Evolutionary conservation across 2,329 filamentous ascomycete species (phyloP).

Genomic region (Apiospora kogelbergensis): DNA sequence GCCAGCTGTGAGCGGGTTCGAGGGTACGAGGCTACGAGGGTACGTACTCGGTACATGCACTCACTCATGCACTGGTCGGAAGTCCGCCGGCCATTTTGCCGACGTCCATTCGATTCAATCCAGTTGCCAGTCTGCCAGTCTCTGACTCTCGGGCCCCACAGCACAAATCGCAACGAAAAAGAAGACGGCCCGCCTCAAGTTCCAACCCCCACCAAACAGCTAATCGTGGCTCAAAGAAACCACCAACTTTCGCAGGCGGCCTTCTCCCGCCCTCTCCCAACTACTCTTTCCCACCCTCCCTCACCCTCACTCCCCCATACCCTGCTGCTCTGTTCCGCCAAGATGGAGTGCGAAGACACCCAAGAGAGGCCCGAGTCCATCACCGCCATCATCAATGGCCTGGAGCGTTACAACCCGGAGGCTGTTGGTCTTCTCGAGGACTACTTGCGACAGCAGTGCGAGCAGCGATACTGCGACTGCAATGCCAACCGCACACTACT

Average conservation of each 20-base stretch:
- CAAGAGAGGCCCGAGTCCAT: conserved; percentile 91
- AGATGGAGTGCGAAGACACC: conserved; percentile 77
- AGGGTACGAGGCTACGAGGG: too few relatives aligned
- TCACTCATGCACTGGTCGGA: too few relatives aligned
- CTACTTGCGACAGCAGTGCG: conserved; percentile 93
- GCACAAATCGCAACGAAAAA: conserved; percentile 27
- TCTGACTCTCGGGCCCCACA: conserved; percentile 23
- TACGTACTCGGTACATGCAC: too few relatives aligned
- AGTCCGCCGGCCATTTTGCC: background rate
- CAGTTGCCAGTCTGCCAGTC: background rate
- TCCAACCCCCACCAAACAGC: conserved; percentile 25
- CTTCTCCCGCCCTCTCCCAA: conserved; percentile 7
- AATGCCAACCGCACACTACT: conserved; percentile 95
- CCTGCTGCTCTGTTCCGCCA: conserved; percentile 31
- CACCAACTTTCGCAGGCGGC: conserved; percentile 2
- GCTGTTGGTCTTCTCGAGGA: conserved; percentile 91
- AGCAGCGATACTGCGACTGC: conserved; percentile 89
- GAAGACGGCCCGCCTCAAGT: conserved; percentile 8
- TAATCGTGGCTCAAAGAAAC: background rate
- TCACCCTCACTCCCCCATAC: conserved; percentile 24
- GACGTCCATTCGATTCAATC: too few relatives aligned
- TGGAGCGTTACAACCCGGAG: conserved; percentile 98
- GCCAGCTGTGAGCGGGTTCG: too few relatives aligned
- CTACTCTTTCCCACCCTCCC: conserved; percentile 13
- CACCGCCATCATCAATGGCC: conserved; percentile 89